A percentile compares a stretch with the other conserved stretches of the same genome.
phyloP scores from a whole-genome alignment of 345 rosid genomes.

The Hevea brasiliensis region DNA sequence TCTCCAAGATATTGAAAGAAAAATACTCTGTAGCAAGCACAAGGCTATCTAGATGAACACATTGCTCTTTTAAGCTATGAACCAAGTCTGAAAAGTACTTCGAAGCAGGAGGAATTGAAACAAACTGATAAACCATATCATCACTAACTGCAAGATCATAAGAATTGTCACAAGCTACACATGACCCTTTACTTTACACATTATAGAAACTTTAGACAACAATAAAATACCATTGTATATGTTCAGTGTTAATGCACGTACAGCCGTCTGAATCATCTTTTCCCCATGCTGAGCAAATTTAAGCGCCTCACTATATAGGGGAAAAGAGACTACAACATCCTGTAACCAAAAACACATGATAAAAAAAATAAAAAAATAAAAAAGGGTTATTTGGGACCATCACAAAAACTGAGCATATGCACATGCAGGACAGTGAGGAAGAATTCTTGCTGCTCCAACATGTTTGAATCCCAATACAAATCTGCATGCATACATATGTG shows the following conservation, averaged over 20 bases:
- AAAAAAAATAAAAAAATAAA: neutral
- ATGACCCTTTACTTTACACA: conserved; percentile 8
- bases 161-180: conserved; percentile 22
- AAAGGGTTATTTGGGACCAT: neutral
- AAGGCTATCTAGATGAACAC: conserved; percentile 43
- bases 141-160: conserved; percentile 60
- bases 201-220: conserved; percentile 5
- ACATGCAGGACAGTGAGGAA: neutral
- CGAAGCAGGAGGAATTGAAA: conserved; percentile 57
- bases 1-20: conserved; percentile 12
- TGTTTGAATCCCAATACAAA: neutral
- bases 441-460: neutral
- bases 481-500: neutral
- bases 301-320: conserved; percentile 57
- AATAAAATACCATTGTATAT: conserved; percentile 50
- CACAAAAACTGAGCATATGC: neutral
- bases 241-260: conserved; percentile 67
- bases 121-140: conserved; percentile 49
- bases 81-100: conserved; percentile 59
- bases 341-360: conserved; percentile 33
- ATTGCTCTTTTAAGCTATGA: conserved; percentile 49
- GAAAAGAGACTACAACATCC: conserved; percentile 64
- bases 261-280: conserved; percentile 78
- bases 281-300: conserved; percentile 67
- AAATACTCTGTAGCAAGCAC: conserved; percentile 46